These are phyloP conservation scores for Pyrenula aspistea DNA, from an alignment of 495 filamentous ascomycete species.

Conservation along the genomic window DNA sequence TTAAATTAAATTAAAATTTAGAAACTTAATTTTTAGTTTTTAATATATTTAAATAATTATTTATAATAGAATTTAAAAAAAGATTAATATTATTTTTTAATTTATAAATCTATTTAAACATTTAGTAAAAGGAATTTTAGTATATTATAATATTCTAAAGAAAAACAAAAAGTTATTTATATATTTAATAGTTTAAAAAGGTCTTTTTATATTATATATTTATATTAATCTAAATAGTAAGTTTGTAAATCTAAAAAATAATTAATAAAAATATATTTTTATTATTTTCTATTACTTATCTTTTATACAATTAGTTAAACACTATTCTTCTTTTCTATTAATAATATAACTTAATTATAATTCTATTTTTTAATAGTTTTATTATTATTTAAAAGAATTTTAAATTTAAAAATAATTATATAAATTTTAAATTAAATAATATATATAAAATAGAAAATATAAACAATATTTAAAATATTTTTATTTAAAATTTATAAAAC, in stretches of 20 bases:
- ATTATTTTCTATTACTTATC: background rate
- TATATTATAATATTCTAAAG: background rate
- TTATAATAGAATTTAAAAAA: background rate
- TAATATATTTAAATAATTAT: background rate
- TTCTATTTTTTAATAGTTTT: constrained; percentile 1
- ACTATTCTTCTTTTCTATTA: background rate
- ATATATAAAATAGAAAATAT: constrained; percentile 1
- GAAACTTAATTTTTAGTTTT: background rate
- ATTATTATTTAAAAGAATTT: constrained; percentile 1
- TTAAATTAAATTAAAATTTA: background rate
- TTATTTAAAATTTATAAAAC: constrained; percentile 1
- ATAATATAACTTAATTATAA: background rate
- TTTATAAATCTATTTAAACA: background rate
- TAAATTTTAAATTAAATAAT: background rate
- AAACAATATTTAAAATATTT: constrained; percentile 2
- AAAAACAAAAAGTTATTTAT: constrained; percentile 1
- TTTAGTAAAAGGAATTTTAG: background rate
- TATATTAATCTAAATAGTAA: constrained; percentile 2
- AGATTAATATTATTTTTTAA: background rate
- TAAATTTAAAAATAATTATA: background rate
- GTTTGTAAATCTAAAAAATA: constrained; percentile 1
- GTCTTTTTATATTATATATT: constrained; percentile 1
- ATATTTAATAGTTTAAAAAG: constrained; percentile 2
- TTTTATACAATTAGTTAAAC: background rate
- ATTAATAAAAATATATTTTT: background rate